phyloP scores from a whole-genome alignment of 192 early-diverging fungal species.

The Coemansia sp. region DNA sequence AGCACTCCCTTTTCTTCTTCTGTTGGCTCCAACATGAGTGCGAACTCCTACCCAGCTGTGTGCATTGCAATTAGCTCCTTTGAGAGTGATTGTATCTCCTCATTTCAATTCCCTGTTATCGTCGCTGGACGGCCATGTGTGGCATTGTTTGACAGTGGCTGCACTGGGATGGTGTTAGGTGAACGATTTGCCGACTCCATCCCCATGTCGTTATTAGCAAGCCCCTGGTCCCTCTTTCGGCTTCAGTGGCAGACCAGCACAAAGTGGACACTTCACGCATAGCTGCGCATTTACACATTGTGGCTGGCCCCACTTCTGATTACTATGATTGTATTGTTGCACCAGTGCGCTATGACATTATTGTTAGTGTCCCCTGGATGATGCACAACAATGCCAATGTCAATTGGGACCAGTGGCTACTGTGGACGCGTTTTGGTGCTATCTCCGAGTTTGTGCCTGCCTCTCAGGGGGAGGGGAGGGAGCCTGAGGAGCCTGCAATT shows the following conservation, averaged over 20 bases:
- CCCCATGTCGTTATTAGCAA: neutral
- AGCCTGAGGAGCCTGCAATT: too few relatives aligned
- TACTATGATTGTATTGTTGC: neutral
- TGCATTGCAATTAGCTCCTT: neutral
- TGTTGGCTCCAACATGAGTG: neutral
- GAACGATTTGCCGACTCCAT: neutral
- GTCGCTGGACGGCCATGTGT: neutral
- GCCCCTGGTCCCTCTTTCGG: neutral
- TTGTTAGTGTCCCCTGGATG: neutral
- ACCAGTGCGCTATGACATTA: neutral
- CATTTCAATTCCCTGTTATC: neutral
- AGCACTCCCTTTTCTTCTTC: neutral
- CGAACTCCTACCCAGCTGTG: neutral
- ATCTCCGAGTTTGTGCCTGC: neutral
- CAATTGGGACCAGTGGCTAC: neutral
- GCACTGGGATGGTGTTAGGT: neutral
- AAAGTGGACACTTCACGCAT: neutral
- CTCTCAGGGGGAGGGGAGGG: neutral
- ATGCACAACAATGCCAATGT: neutral
- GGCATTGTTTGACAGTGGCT: neutral
- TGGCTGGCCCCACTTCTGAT: neutral
- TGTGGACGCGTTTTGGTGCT: neutral
- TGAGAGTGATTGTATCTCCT: neutral
- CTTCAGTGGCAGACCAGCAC: neutral
- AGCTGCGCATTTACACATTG: neutral